phyloP scores from a whole-genome alignment of 306 rosid genomes.

The Lathyrus sativus region DNA sequence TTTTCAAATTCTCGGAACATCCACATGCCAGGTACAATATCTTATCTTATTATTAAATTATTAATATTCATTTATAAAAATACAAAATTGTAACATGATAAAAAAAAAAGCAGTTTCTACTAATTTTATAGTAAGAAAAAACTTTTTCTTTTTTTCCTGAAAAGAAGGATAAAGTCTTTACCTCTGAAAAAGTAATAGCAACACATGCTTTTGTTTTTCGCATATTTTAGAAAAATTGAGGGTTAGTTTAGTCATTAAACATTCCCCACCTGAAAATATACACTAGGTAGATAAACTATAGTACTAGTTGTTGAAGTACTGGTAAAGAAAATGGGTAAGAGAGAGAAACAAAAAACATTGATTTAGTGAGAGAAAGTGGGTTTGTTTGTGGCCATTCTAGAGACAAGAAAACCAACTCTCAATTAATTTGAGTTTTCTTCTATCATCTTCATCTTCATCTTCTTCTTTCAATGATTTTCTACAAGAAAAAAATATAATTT shows the following conservation, averaged over 20 bases:
- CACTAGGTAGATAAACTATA: background rate
- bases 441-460: background rate
- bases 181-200: slow-evolving; percentile 47
- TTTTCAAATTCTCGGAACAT: background rate
- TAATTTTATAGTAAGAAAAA: background rate
- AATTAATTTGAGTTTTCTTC: slow-evolving; percentile 46
- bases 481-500: background rate
- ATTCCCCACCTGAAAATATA: slow-evolving; percentile 18
- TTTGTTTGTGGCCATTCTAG: slow-evolving; percentile 42
- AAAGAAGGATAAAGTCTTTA: slow-evolving; percentile 45
- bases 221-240: slow-evolving; percentile 37
- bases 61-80: background rate
- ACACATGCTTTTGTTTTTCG: slow-evolving; percentile 31
- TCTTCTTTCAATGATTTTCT: slow-evolving; percentile 21
- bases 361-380: slow-evolving; percentile 10
- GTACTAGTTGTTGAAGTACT: too few species aligned
- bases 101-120: background rate
- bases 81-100: background rate
- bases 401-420: slow-evolving; percentile 63
- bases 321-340: background rate
- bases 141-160: slow-evolving; percentile 34
- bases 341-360: background rate
- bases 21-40: background rate
- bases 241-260: slow-evolving; percentile 54
- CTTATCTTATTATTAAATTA: background rate